Conservation (phyloP, 768 basidiomycete genomes). For the Artomyces pyxidatus region DNA sequence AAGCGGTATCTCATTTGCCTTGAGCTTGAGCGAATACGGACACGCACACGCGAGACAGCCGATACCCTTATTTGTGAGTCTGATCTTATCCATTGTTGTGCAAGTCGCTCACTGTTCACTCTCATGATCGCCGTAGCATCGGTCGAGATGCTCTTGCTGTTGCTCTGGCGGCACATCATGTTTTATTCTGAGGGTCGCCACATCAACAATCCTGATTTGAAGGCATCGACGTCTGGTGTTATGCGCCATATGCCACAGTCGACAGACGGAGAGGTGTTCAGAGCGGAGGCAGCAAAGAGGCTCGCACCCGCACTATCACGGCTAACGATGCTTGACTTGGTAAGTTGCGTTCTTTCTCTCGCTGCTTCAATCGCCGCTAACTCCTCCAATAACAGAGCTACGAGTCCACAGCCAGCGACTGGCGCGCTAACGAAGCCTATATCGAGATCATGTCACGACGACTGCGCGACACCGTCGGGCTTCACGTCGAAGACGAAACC, state of each 20-base stretch:
- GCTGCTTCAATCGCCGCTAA: constrained; percentile 15
- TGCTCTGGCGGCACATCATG: constrained; percentile 74
- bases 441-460: constrained; percentile 70
- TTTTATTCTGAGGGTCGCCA: constrained; percentile 47
- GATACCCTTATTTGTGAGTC: constrained; percentile 49
- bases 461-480: constrained; percentile 54
- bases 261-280: constrained; percentile 51
- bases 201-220: constrained; percentile 31
- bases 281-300: constrained; percentile 44
- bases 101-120: too few relatives aligned
- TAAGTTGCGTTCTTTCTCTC: constrained; percentile 21
- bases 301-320: constrained; percentile 48
- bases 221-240: constrained; percentile 34
- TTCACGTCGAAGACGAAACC: constrained; percentile 34
- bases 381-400: constrained; percentile 26
- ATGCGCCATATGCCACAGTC: constrained; percentile 47
- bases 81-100: background rate
- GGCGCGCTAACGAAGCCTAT: constrained; percentile 60
- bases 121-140: too few relatives aligned
- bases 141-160: constrained; percentile 69
- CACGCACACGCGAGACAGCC: constrained; percentile 35
- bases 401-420: constrained; percentile 40
- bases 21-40: constrained; percentile 43
- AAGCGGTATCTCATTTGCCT: constrained; percentile 58
- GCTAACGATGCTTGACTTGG: constrained; percentile 44